Base-by-base conservation (phyloP, 371 early-diverging fungal genomes). In the Cokeromyces recurvatus region DNA sequence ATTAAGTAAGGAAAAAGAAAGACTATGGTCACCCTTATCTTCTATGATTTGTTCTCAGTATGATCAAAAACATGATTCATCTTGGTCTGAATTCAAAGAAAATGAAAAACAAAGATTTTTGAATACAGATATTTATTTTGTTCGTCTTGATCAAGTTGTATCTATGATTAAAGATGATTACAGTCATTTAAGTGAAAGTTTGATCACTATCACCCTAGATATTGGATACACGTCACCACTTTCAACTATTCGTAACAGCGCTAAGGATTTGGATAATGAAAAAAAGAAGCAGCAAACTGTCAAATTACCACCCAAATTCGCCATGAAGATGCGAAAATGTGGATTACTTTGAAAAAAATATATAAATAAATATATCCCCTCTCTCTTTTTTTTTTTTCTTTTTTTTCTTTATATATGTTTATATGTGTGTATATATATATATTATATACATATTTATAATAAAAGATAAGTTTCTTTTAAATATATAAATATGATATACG, bases 131-230 rank as follows among this genome's bases (percentile, higher is more conserved):
- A 57, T 86, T 34, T 80, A 78, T 38, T 86, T 86, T 66, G 68
- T 86, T 16, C 75, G 73, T 21, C 62, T 85, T 9, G 85, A 86
- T 19, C 80, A 85, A 38, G 68, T 83, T 5, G 71, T 82, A 0
- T 68, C 74, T 12, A 51, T 86, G 23, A 77, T 86, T 46, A 76
- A 76, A 51, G 62, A 53, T 31, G 84, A 85, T 48, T 86, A 78
- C 50, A 64, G 72, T 17, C 75, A 85, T 53, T 49, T 86, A 23
- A 79, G 80, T 53, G 71, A 82, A 38, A 81, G 73, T 15, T 54
- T 86, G 48, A 85, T 83, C 53, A 86, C 85, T 0, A 82, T 84
- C 38, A 77, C 74, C n/a, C 53, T 86, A 24, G 87, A 85, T 29
- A 29, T 29, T 29, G 29, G 29, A 29, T 29, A 29, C 11, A 29